phyloP scores from a whole-genome alignment of 176 grass and related monocot genomes.

The Phyllostachys edulis region DNA sequence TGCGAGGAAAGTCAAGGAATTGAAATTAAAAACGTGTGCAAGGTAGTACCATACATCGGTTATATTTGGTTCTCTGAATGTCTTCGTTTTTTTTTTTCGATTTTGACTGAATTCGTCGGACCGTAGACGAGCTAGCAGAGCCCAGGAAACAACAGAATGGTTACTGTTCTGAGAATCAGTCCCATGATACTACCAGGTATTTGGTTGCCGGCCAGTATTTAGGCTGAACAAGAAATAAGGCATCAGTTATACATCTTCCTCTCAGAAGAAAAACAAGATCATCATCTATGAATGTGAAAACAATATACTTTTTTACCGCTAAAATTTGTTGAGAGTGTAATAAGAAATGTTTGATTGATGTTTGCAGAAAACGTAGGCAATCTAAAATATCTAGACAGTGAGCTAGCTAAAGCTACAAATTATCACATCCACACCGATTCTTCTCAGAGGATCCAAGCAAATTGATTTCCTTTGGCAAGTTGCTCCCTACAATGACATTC shows the following conservation, averaged over 20 bases:
- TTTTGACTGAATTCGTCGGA: no score
- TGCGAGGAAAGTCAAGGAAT: neutral
- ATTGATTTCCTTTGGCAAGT: no score
- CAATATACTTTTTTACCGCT: neutral
- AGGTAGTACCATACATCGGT: neutral
- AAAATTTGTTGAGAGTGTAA: neutral
- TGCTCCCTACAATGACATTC: no score
- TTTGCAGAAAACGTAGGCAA: neutral
- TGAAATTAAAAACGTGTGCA: neutral
- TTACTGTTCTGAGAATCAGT: neutral
- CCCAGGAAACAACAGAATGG: neutral
- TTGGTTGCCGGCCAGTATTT: neutral
- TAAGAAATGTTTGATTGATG: neutral
- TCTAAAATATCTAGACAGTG: neutral
- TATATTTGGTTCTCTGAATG: neutral
- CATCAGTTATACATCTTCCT: neutral
- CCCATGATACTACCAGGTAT: neutral
- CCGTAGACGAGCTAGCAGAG: no score
- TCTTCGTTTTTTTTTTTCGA: neutral
- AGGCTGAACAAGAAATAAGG: neutral
- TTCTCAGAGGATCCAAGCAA: no score
- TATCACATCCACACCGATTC: no score
- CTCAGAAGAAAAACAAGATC: neutral
- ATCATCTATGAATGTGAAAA: neutral
- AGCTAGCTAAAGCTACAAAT: no score